Percentiles rank a stretch among this genome's conserved stretches.
These are phyloP conservation scores for Takashimella koratensis DNA, from an alignment of 1,284 basidiomycete genomes.

Conservation along the genomic window DNA sequence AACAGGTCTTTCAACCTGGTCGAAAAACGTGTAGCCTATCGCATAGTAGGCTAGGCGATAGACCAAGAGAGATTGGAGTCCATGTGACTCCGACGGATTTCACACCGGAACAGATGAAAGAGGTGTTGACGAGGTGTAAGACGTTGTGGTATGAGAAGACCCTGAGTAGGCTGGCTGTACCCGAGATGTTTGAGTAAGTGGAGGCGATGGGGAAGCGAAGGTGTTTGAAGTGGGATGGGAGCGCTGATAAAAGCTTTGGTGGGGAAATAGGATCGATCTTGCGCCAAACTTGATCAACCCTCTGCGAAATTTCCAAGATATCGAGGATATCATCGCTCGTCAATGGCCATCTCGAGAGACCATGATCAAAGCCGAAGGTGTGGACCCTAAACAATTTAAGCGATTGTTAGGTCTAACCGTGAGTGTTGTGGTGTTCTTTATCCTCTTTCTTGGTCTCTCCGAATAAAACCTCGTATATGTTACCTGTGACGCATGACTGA, in stretches of 20 bases:
- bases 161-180: constrained; percentile 44
- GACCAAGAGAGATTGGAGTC: constrained; percentile 43
- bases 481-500: not conserved
- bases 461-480: not conserved
- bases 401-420: constrained; percentile 41
- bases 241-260: too few relatives aligned
- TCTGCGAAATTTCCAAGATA: constrained; percentile 37
- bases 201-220: not conserved
- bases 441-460: not conserved
- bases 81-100: constrained; percentile 45
- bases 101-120: constrained; percentile 42
- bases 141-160: constrained; percentile 48
- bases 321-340: constrained; percentile 41
- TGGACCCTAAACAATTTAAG: constrained; percentile 39
- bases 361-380: constrained; percentile 40
- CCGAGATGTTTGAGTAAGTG: constrained; percentile 48
- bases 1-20: constrained; percentile 50
- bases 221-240: too few relatives aligned
- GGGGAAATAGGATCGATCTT: constrained; percentile 34
- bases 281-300: constrained; percentile 36
- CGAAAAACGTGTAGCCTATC: constrained; percentile 50
- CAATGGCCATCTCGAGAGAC: constrained; percentile 46
- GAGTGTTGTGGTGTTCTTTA: too few relatives aligned
- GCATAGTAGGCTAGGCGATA: constrained; percentile 47
- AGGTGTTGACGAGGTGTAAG: constrained; percentile 43